phyloP scores from a whole-genome alignment of 345 rosid genomes.

The Acer yangbiense region DNA sequence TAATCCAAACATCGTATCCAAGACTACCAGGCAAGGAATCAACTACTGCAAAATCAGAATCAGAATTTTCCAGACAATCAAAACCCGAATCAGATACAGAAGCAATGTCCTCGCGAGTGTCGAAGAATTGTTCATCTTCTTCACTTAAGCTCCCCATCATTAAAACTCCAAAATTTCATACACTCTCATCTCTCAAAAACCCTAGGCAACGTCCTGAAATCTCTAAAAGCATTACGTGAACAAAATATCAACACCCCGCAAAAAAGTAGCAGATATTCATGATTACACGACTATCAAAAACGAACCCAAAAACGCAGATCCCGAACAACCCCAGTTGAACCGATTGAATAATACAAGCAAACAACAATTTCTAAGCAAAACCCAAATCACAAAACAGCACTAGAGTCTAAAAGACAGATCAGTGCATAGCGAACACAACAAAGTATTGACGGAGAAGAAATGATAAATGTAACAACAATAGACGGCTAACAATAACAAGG shows the following conservation, averaged over 20 bases:
- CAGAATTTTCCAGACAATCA: constrained; percentile 28
- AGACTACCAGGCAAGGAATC: constrained; percentile 21
- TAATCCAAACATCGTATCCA: constrained; percentile 46
- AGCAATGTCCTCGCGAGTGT: constrained; percentile 43
- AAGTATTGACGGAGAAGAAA: constrained; percentile 8
- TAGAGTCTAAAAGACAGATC: constrained; percentile 12
- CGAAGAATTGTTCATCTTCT: constrained; percentile 41
- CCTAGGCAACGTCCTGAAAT: constrained; percentile 29
- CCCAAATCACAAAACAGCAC: constrained; percentile 24
- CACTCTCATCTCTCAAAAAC: constrained; percentile 17
- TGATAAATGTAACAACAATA: neutral
- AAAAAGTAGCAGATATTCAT: neutral
- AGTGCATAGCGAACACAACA: neutral
- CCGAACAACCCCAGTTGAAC: constrained; percentile 12
- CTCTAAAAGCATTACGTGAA: constrained; percentile 14
- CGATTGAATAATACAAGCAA: neutral
- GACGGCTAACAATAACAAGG: neutral
- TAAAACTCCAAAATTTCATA: constrained; percentile 21
- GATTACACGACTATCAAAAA: constrained; percentile 1
- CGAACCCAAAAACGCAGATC: constrained; percentile 19
- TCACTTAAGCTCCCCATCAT: constrained; percentile 42
- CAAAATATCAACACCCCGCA: neutral
- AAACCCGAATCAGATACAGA: constrained; percentile 40
- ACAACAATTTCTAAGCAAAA: constrained; percentile 5
- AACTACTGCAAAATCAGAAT: constrained; percentile 22